A percentile compares a stretch with the other conserved stretches of the same genome.
These are phyloP conservation scores for Pulveroboletus sp. DNA, from an alignment of 768 basidiomycete species.

Conservation along the genomic window DNA sequence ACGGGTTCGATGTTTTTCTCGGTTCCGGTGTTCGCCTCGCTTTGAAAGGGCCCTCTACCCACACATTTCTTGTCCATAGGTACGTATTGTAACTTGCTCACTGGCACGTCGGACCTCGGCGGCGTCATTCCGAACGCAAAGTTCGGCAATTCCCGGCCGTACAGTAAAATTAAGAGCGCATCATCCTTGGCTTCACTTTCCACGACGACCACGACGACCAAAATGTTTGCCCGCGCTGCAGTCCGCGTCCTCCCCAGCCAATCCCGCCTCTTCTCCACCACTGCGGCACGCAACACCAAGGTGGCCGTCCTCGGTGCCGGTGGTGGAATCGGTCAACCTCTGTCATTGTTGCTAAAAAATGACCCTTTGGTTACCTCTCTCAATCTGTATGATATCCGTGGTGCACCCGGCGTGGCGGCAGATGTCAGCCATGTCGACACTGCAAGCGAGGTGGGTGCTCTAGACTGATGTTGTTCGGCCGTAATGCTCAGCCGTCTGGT, in stretches of 20 bases:
- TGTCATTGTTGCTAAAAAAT: slow-evolving; percentile 83
- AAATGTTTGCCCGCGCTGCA: slow-evolving; percentile 68
- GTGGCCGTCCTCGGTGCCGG: slow-evolving; percentile 97
- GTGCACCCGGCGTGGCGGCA: slow-evolving; percentile 79
- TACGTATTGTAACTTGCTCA: too few relatives aligned
- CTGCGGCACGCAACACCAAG: slow-evolving; percentile 70
- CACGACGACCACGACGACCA: slow-evolving; percentile 24
- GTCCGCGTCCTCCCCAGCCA: slow-evolving; percentile 53
- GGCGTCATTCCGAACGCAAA: slow-evolving; percentile 1
- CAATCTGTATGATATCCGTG: slow-evolving; percentile 47
- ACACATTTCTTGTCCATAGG: too few relatives aligned
- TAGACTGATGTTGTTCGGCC: background rate
- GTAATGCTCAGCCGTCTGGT: slow-evolving; percentile 13
- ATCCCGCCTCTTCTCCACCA: slow-evolving; percentile 74
- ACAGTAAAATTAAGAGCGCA: slow-evolving; percentile 6
- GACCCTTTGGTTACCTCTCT: slow-evolving; percentile 87
- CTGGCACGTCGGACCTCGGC: too few relatives aligned
- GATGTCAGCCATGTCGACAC: slow-evolving; percentile 96
- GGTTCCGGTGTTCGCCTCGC: too few relatives aligned
- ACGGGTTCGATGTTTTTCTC: too few relatives aligned
- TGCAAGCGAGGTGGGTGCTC: slow-evolving; percentile 66
- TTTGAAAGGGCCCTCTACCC: too few relatives aligned
- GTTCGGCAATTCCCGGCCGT: slow-evolving; percentile 15
- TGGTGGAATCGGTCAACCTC: slow-evolving; percentile 98
- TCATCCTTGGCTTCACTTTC: slow-evolving; percentile 4